Evolutionary conservation across 164 flowering plant species (phyloP).

Genomic region (Annona cherimola): DNA sequence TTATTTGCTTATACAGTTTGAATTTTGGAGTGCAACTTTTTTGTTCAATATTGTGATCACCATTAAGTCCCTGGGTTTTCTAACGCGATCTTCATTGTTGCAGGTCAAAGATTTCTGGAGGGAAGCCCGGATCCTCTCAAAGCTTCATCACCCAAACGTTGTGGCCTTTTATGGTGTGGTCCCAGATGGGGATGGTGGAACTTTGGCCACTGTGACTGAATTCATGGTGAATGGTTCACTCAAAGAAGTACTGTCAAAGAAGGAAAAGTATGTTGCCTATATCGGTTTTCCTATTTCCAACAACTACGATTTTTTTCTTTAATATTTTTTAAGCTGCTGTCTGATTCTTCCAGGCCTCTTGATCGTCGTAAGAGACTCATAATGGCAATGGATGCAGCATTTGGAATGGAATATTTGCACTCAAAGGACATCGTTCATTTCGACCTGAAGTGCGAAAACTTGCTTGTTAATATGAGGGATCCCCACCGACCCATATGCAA

Average conservation of each 20-base stretch:
- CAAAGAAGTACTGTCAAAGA: slow-evolving; percentile 52
- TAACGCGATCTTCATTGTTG: not conserved
- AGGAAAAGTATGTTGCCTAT: slow-evolving; percentile 42
- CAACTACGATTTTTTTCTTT: not conserved
- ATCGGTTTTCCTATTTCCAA: not conserved
- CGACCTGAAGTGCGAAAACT: slow-evolving; percentile 86
- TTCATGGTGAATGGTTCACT: slow-evolving; percentile 82
- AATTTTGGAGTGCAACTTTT: too few relatives aligned
- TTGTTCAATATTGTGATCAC: too few relatives aligned
- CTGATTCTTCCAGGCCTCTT: slow-evolving; percentile 44
- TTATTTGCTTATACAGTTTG: too few relatives aligned
- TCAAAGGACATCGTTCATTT: slow-evolving; percentile 75
- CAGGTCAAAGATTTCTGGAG: slow-evolving; percentile 87
- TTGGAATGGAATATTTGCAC: slow-evolving; percentile 93
- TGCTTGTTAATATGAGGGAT: slow-evolving; percentile 83
- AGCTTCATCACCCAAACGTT: slow-evolving; percentile 87
- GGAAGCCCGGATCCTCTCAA: slow-evolving; percentile 74
- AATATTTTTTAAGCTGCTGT: not conserved
- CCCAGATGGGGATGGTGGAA: slow-evolving; percentile 73
- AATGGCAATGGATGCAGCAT: slow-evolving; percentile 86
- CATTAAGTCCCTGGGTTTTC: too few relatives aligned
- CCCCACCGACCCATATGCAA: slow-evolving; percentile 79
- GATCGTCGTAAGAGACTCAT: slow-evolving; percentile 70
- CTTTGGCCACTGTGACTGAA: slow-evolving; percentile 85
- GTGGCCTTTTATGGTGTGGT: slow-evolving; percentile 87